phyloP scores from a whole-genome alignment of 176 grass and related monocot genomes.

The Lolium perenne region DNA sequence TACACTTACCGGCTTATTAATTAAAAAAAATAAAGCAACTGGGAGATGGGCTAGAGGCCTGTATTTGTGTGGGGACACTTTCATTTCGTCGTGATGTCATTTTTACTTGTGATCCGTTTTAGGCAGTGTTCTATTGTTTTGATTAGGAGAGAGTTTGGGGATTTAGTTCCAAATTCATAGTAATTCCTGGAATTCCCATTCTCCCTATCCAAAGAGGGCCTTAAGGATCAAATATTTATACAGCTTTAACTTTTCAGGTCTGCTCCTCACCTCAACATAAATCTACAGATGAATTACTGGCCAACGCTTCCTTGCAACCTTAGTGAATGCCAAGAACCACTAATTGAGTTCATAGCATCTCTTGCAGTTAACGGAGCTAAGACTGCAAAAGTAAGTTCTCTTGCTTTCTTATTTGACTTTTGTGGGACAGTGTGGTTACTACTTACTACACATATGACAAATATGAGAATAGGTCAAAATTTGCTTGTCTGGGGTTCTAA shows the following conservation, averaged over 20 bases:
- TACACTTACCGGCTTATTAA: neutral
- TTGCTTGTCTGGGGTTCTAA: slow-evolving; percentile 2
- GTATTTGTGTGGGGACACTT: neutral
- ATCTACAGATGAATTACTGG: slow-evolving; percentile 97
- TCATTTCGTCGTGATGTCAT: neutral
- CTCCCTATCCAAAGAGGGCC: neutral
- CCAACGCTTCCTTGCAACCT: slow-evolving; percentile 81
- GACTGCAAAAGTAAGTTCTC: slow-evolving; percentile 70
- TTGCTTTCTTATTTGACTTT: slow-evolving; percentile 24
- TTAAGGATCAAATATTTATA: slow-evolving; percentile 37
- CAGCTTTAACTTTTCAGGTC: slow-evolving; percentile 59
- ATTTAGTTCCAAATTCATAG: neutral
- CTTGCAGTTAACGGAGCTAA: slow-evolving; percentile 81
- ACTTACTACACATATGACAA: slow-evolving; percentile 3
- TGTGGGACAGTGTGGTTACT: neutral
- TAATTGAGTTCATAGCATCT: slow-evolving; percentile 76
- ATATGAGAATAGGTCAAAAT: neutral
- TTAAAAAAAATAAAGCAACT: neutral
- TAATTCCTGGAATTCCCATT: neutral
- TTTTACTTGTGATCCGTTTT: slow-evolving; percentile 16
- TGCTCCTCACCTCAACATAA: slow-evolving; percentile 83
- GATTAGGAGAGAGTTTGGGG: neutral
- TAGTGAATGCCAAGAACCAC: slow-evolving; percentile 86
- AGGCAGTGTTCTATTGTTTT: neutral
- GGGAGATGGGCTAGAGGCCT: neutral